Conservation (phyloP, 2,329 filamentous ascomycete species). For the Mycosphaerella sp. region DNA sequence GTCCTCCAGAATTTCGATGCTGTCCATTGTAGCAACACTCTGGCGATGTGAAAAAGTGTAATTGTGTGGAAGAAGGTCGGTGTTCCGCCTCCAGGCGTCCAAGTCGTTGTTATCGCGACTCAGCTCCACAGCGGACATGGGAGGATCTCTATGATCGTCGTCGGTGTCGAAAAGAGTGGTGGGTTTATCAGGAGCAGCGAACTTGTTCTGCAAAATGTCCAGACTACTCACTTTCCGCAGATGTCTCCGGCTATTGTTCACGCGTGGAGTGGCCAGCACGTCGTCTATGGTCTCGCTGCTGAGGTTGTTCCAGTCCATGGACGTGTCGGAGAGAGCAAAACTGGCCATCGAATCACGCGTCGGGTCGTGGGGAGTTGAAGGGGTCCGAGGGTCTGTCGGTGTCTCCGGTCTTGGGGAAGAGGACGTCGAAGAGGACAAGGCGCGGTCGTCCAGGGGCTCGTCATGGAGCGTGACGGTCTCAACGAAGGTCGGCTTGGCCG, state of each 20-base stretch:
- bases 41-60: conserved; percentile 8
- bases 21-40: conserved; percentile 17
- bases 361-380: conserved; percentile 19
- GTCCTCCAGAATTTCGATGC: conserved; percentile 19
- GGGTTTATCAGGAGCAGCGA: conserved; percentile 22
- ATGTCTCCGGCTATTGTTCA: conserved; percentile 24
- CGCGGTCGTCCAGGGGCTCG: conserved; percentile 16
- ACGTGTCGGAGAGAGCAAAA: conserved; percentile 29
- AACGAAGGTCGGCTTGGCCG: conserved; percentile 18
- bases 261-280: conserved; percentile 30
- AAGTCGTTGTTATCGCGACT: conserved; percentile 8
- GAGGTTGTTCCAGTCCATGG: conserved; percentile 32
- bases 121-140: conserved; percentile 22
- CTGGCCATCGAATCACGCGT: conserved; percentile 30
- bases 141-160: conserved; percentile 18
- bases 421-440: conserved; percentile 6
- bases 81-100: conserved; percentile 15
- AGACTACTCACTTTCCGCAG: conserved; percentile 30
- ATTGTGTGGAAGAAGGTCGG: neutral
- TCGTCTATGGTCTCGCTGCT: conserved; percentile 29
- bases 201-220: conserved; percentile 32
- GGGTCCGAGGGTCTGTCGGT: conserved; percentile 15
- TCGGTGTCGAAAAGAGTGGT: conserved; percentile 31
- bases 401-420: conserved; percentile 18
- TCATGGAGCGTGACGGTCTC: conserved; percentile 20